Evolutionary conservation across 176 grass and related monocot species (phyloP).

Genomic region (Olyra latifolia): DNA sequence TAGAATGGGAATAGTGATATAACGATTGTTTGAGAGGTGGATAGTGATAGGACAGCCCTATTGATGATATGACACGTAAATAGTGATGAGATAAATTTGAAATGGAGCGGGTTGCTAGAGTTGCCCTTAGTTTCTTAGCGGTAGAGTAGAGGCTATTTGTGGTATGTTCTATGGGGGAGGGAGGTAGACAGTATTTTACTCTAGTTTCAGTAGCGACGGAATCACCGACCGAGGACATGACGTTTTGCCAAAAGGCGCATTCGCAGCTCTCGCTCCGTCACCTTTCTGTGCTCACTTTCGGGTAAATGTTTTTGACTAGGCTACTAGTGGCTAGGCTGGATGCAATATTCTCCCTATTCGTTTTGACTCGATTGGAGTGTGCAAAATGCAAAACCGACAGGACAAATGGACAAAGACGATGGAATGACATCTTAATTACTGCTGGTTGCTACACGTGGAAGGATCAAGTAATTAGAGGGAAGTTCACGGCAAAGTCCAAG

Average conservation of each 20-base stretch:
- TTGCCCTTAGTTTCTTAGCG: no score
- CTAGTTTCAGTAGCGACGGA: neutral
- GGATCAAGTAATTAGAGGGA: neutral
- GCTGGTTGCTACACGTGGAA: neutral
- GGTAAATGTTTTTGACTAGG: neutral
- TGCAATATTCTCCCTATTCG: neutral
- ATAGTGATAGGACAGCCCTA: no score
- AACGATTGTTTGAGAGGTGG: no score
- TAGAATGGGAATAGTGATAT: no score
- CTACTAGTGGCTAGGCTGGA: neutral
- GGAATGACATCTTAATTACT: neutral
- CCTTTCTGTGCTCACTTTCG: neutral
- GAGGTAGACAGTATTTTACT: neutral
- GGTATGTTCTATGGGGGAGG: no score
- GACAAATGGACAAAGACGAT: neutral
- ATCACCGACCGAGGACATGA: neutral
- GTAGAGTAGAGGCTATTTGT: no score
- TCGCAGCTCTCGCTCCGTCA: neutral
- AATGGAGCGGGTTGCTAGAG: no score
- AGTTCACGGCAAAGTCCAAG: neutral
- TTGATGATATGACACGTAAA: no score
- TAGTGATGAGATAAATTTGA: no score
- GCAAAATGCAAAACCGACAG: neutral
- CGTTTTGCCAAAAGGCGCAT: conserved; percentile 1
- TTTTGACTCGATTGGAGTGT: neutral